Evolutionary conservation across 805 yeast genomes (phyloP), one percentile per base, ranked within the genome.

Genomic region (Millerozyma acaciae): DNA sequence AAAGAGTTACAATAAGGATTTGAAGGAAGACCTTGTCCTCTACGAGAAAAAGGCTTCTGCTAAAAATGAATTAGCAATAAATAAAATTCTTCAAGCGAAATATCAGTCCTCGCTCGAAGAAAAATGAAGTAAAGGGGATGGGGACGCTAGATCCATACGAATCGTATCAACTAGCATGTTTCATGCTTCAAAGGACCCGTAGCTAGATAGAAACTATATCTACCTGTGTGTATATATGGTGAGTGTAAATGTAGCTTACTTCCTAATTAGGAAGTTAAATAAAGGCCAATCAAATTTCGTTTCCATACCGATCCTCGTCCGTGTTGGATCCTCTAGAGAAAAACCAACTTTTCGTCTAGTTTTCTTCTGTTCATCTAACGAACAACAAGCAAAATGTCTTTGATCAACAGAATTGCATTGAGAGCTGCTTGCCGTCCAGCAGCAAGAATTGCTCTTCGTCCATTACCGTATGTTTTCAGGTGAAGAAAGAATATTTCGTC

Each of bases 401-500:
- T 62, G 56, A 56, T 66, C 44, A 58, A 59, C 55, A 65, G 65
- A 62, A 54, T 64, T 53, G 68, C 68, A 45, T 51, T 63, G 45
- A 65, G 62, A 57, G 64, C 66, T 42, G 64, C 66, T 42, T 50
- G 48, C 28, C 68, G 70, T 47, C 70, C 70, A 49, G 59, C 63
- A 37, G 44, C 50, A 22, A 53, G 56, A 36, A 45, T 62, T 57
- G 68, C 68, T 42, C 46, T 58, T 34, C 68, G 70, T 52, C 64
- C 65, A 44, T 56, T 64, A 46, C 62, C 70, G 70, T 65, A 65
- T 53, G 70, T 65, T 28, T 2, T 8, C 7, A 10, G n/a, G n/a
- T n/a, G n/a, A n/a, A n/a, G n/a, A n/a, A n/a, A n/a, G n/a, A n/a
- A n/a, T n/a, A n/a, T n/a, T n/a, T n/a, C n/a, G n/a, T n/a, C n/a